Conservation (phyloP, 306 rosid species). For the Prunus persica region Prunus_persica_NCBIv2 NC_034010.1:29329001-29329500, state of each 20-base stretch:
- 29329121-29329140: not conserved
- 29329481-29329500: not conserved
- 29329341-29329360: constrained; percentile 22
- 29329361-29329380: not conserved
- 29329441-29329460: not conserved
- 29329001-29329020: not conserved
- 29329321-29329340: constrained; percentile 14
- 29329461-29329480: not conserved
- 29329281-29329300: constrained; percentile 68
- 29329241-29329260: constrained; percentile 58
- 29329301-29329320: constrained; percentile 56
- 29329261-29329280: constrained; percentile 62
- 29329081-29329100: not conserved
- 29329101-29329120: not conserved
- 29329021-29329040: not conserved
- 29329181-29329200: not conserved
- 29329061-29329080: not conserved
- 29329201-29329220: not conserved
- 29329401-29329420: not conserved
- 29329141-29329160: not conserved
- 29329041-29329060: too few relatives aligned
- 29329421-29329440: not conserved
- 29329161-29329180: not conserved
- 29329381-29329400: not conserved
- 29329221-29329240: constrained; percentile 50